Conservation (phyloP, 495 filamentous ascomycete genomes). For the Aspergillus cavernicola region DNA sequence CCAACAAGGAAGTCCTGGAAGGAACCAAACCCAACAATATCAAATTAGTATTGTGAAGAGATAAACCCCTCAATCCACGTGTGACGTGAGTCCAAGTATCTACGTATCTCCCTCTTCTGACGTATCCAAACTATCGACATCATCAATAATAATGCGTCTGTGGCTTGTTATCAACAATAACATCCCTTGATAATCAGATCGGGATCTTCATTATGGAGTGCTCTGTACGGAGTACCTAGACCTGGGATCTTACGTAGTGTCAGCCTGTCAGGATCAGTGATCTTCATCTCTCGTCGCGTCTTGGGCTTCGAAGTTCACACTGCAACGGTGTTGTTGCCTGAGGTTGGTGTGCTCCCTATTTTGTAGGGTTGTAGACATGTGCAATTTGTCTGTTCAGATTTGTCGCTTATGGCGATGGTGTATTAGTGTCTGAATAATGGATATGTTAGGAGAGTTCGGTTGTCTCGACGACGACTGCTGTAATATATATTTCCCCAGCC, state of each 20-base stretch:
- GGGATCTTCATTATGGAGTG: not conserved
- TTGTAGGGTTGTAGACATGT: no score
- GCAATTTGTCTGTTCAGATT: no score
- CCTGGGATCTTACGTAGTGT: not conserved
- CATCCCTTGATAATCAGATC: conserved; percentile 11
- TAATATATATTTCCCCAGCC: not conserved
- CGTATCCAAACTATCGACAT: conserved; percentile 13
- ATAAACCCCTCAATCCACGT: conserved; percentile 18
- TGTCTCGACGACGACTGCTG: conserved; percentile 1
- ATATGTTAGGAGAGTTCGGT: not conserved
- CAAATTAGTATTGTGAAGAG: no score
- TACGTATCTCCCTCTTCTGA: conserved; percentile 3
- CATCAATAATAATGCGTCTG: conserved; percentile 1
- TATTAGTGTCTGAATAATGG: no score
- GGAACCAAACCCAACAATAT: not conserved
- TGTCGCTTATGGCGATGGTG: no score
- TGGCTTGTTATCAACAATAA: not conserved
- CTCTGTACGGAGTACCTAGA: no score
- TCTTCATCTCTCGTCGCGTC: not conserved
- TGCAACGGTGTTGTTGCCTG: not conserved
- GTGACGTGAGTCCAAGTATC: not conserved
- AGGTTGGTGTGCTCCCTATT: not conserved
- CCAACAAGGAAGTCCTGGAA: not conserved
- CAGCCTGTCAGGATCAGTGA: not conserved
- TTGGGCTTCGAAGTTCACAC: not conserved